These are phyloP conservation scores for Colletotrichum chrysophilum DNA, from an alignment of 2,329 filamentous ascomycete species.

Conservation along the genomic window DNA sequence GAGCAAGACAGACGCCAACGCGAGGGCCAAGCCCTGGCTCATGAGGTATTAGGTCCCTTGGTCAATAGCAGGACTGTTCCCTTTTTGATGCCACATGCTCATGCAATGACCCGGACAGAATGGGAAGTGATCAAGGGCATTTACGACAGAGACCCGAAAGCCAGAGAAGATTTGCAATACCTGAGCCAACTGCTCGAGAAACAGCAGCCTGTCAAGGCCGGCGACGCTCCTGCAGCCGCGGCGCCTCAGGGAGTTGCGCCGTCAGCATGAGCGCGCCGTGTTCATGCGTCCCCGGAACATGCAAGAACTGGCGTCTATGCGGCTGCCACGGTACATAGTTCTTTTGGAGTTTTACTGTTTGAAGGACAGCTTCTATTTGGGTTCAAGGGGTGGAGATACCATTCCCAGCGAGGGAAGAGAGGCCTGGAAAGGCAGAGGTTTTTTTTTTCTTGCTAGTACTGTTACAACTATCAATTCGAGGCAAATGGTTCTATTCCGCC, in stretches of 20 bases:
- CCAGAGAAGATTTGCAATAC: constrained; percentile 66
- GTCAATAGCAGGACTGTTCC: constrained; percentile 69
- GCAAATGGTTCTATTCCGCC: neutral
- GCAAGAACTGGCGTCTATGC: neutral
- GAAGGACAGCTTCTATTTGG: neutral
- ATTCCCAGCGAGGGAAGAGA: neutral
- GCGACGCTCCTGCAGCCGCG: neutral
- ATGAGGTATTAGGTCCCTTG: constrained; percentile 67
- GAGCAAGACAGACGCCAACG: constrained; percentile 48
- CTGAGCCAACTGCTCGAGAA: constrained; percentile 61
- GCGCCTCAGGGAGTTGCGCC: constrained; percentile 12
- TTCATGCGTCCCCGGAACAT: neutral
- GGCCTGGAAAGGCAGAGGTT: neutral
- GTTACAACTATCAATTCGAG: neutral
- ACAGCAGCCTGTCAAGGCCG: constrained; percentile 27
- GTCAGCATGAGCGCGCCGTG: neutral
- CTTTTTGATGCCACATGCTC: constrained; percentile 73
- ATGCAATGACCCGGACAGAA: constrained; percentile 71
- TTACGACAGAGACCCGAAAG: constrained; percentile 67
- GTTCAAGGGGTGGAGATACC: neutral
- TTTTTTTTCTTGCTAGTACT: neutral
- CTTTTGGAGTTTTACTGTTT: neutral
- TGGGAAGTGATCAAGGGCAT: constrained; percentile 76
- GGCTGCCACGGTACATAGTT: neutral
- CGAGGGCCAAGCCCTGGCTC: constrained; percentile 62